phyloP scores from a whole-genome alignment of 2,329 filamentous ascomycete species.

The Ilyonectria sp. region DNA sequence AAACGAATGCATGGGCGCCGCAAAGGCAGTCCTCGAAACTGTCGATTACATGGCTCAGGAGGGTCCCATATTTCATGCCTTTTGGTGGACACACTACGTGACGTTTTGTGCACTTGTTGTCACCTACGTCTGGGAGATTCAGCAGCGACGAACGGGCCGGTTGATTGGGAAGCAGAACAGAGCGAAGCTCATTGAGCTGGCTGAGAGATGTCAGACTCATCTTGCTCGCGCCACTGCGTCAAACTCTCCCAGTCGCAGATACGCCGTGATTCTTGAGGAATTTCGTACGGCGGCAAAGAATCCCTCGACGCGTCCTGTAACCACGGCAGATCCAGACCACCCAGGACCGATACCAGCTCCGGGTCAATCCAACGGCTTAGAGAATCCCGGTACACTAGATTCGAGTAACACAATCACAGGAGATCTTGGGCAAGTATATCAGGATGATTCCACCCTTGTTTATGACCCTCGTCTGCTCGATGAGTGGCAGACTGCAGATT shows the following conservation, averaged over 20 bases:
- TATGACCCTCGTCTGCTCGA: constrained; percentile 30
- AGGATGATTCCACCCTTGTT: neutral
- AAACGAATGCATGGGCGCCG: constrained; percentile 57
- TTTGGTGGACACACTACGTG: constrained; percentile 70
- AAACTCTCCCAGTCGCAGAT: constrained; percentile 40
- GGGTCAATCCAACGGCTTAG: neutral
- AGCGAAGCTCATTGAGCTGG: constrained; percentile 41
- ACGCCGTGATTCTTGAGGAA: constrained; percentile 39
- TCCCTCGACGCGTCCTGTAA: neutral
- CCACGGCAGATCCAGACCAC: neutral
- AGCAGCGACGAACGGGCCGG: constrained; percentile 40
- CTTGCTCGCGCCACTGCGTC: constrained; percentile 36
- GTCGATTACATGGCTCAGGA: constrained; percentile 59
- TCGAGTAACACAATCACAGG: neutral
- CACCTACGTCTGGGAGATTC: constrained; percentile 65
- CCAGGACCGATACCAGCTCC: neutral
- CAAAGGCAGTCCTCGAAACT: constrained; percentile 56
- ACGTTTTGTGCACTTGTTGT: constrained; percentile 69
- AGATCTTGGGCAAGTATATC: neutral
- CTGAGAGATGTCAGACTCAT: constrained; percentile 43
- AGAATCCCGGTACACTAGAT: neutral
- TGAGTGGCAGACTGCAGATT: constrained; percentile 39
- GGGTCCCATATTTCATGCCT: constrained; percentile 60
- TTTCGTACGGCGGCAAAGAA: constrained; percentile 27
- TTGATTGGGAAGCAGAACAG: constrained; percentile 30